Conservation (phyloP, 169 alveolate species). For the Babesia ovis region DNA sequence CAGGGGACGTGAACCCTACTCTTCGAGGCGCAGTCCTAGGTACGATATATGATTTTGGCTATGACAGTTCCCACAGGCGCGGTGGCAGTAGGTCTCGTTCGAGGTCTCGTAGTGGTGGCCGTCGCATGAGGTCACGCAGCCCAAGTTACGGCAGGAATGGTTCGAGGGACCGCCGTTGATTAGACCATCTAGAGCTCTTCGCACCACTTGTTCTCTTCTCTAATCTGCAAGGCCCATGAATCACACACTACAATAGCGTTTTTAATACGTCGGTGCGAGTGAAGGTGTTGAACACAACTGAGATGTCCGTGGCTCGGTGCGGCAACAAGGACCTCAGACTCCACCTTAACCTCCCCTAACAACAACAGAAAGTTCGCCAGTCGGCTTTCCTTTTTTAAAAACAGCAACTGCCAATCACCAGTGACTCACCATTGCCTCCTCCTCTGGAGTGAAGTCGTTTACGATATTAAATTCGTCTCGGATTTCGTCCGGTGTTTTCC, state of each 20-base stretch:
- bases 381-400: background rate
- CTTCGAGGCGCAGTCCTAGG: constrained; percentile 39
- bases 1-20: constrained; percentile 47
- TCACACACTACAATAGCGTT: constrained; percentile 19
- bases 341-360: background rate
- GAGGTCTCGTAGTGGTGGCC: constrained; percentile 28
- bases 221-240: constrained; percentile 78
- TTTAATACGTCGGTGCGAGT: background rate
- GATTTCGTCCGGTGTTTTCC: constrained; percentile 92
- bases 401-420: background rate
- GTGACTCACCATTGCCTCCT: constrained; percentile 81
- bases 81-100: constrained; percentile 48
- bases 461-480: constrained; percentile 90
- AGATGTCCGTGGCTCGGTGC: background rate
- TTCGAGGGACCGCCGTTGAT: constrained; percentile 44
- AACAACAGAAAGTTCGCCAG: background rate
- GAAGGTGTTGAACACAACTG: background rate
- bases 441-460: constrained; percentile 96
- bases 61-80: constrained; percentile 25
- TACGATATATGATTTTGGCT: background rate
- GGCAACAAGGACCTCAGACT: background rate
- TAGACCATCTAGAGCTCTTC: constrained; percentile 78
- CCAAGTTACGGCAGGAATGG: constrained; percentile 50
- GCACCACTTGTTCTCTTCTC: constrained; percentile 95
- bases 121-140: constrained; percentile 54